These are phyloP conservation scores for Pythium brachiatum DNA, from an alignment of 352 stramenopile genomes.

Conservation along the genomic window DNA sequence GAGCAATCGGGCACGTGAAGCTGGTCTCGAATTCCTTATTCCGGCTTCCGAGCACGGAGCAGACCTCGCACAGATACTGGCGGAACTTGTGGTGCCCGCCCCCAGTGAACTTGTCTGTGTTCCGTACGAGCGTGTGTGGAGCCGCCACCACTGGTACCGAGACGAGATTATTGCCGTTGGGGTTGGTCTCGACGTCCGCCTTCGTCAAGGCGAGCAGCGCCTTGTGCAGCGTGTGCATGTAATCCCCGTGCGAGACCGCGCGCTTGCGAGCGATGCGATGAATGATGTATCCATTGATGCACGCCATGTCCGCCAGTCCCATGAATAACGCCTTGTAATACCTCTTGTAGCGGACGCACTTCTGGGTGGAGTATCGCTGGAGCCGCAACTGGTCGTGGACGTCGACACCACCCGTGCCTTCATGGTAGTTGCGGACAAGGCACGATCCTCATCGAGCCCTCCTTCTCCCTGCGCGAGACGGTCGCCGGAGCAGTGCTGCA, in stretches of 20 bases:
- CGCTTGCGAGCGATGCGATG: not conserved
- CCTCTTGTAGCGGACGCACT: constrained; percentile 10
- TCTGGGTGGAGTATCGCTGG: constrained; percentile 17
- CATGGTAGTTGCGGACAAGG: constrained; percentile 3
- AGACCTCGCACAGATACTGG: not conserved
- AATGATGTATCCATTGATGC: not conserved
- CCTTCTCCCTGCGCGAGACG: not conserved
- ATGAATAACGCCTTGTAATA: not conserved
- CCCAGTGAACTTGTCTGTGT: not conserved
- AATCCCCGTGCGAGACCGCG: not conserved
- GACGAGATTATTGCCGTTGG: not conserved
- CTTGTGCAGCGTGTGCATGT: not conserved
- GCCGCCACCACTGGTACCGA: not conserved
- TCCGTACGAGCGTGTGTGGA: not conserved
- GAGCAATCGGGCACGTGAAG: not conserved
- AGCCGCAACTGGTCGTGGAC: constrained; percentile 11
- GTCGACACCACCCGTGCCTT: constrained; percentile 6
- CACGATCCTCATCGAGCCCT: not conserved
- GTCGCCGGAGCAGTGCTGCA: not conserved
- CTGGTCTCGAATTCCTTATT: not conserved
- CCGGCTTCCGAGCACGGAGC: not conserved
- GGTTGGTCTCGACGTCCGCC: not conserved
- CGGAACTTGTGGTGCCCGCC: not conserved
- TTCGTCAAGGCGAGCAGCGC: not conserved
- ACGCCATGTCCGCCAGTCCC: not conserved